Conservation (phyloP, 371 early-diverging fungal species). For the Mortierella polycephala region DNA sequence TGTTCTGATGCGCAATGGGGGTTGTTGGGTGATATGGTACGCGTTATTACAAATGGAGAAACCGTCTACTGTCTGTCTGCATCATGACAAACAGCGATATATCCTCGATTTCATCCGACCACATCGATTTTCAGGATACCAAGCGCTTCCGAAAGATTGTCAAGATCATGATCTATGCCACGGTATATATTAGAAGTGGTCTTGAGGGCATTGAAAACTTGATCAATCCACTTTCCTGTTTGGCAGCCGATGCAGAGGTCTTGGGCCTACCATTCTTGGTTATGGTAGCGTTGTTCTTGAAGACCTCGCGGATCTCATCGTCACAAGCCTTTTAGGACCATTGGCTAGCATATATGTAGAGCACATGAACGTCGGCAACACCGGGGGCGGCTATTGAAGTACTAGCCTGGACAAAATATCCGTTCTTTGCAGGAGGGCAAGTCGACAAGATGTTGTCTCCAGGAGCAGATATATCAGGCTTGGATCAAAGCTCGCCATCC, state of each 20-base stretch:
- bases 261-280: constrained; percentile 47
- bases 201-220: constrained; percentile 66
- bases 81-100: no score
- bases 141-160: no score
- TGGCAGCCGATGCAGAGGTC: constrained; percentile 57
- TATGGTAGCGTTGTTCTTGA: constrained; percentile 64
- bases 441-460: constrained; percentile 78
- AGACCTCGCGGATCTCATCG: constrained; percentile 31
- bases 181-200: no score
- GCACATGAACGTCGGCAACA: constrained; percentile 67
- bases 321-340: constrained; percentile 11
- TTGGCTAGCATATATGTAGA: constrained; percentile 61
- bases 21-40: no score
- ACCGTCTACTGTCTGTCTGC: no score
- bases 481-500: no score
- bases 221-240: constrained; percentile 79
- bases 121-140: no score
- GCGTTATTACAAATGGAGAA: no score
- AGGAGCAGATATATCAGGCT: no score
- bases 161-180: no score
- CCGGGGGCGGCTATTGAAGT: constrained; percentile 66
- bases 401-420: constrained; percentile 55
- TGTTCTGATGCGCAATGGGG: no score
- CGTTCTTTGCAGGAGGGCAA: constrained; percentile 57
- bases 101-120: no score